These are phyloP conservation scores for Camelina neglecta DNA, from an alignment of 345 rosid species.

Conservation along the genomic window DNA sequence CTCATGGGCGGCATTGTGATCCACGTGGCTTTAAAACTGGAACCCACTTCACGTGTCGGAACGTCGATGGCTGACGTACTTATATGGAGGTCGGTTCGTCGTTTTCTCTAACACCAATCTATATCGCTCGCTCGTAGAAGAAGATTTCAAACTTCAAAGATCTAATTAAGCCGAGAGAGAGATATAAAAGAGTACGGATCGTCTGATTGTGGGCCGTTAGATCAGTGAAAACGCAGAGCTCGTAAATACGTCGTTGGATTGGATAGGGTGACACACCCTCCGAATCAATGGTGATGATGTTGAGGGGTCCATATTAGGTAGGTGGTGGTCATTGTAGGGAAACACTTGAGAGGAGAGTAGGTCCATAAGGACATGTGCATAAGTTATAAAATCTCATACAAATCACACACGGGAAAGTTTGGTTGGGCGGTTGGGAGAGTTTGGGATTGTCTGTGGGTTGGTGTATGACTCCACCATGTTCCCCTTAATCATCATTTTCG, in stretches of 20 bases:
- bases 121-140: neutral
- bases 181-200: constrained; percentile 27
- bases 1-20: constrained; percentile 46
- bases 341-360: constrained; percentile 42
- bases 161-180: neutral
- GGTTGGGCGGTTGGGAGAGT: constrained; percentile 46
- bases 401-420: constrained; percentile 42
- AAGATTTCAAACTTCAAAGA: constrained; percentile 21
- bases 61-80: constrained; percentile 37
- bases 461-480: constrained; percentile 45
- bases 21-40: constrained; percentile 25
- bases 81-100: constrained; percentile 43
- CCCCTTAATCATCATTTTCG: constrained; percentile 18
- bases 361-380: constrained; percentile 49
- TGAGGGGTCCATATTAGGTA: constrained; percentile 46
- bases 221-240: neutral
- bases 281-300: constrained; percentile 42
- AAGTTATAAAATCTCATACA: constrained; percentile 40
- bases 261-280: constrained; percentile 17
- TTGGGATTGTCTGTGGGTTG: constrained; percentile 44
- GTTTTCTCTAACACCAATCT: constrained; percentile 28
- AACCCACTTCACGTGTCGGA: constrained; percentile 36
- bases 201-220: constrained; percentile 34
- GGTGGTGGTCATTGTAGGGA: constrained; percentile 44
- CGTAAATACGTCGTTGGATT: constrained; percentile 22